Percentiles rank a stretch among this genome's conserved stretches.
phyloP scores from a whole-genome alignment of 2,329 filamentous ascomycete genomes.

The Fusarium duplospermum region DNA sequence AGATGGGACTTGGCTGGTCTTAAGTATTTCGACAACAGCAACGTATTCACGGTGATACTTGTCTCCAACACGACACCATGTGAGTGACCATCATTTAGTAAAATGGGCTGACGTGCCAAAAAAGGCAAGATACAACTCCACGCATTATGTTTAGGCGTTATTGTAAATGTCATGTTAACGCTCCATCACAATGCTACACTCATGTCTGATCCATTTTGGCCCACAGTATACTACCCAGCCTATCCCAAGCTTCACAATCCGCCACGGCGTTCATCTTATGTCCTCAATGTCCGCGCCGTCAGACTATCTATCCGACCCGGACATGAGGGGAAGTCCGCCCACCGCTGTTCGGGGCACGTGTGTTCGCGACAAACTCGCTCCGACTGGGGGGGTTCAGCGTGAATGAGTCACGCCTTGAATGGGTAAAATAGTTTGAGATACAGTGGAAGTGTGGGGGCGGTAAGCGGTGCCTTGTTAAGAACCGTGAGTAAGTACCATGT shows the following conservation, averaged over 20 bases:
- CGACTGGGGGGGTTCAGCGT: neutral
- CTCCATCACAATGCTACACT: neutral
- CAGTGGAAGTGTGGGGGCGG: neutral
- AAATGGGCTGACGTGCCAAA: neutral
- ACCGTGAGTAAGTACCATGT: neutral
- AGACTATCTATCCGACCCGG: neutral
- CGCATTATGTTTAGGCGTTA: neutral
- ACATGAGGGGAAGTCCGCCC: neutral
- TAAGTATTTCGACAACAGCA: constrained; percentile 12
- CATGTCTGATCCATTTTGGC: neutral
- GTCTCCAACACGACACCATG: neutral
- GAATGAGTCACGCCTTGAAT: neutral
- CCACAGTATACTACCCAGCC: neutral
- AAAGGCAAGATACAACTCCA: neutral
- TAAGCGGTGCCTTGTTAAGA: neutral
- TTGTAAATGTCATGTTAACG: neutral
- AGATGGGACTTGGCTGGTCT: neutral
- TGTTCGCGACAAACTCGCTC: neutral
- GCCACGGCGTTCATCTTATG: neutral
- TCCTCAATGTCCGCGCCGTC: neutral
- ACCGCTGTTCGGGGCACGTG: neutral
- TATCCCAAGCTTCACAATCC: neutral
- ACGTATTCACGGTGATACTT: neutral
- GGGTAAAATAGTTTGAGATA: neutral
- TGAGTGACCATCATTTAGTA: neutral